Percentiles rank a stretch among this genome's conserved stretches.
Evolutionary conservation across 495 filamentous ascomycete genomes (phyloP).

Genomic region (Lepraria neglecta): DNA sequence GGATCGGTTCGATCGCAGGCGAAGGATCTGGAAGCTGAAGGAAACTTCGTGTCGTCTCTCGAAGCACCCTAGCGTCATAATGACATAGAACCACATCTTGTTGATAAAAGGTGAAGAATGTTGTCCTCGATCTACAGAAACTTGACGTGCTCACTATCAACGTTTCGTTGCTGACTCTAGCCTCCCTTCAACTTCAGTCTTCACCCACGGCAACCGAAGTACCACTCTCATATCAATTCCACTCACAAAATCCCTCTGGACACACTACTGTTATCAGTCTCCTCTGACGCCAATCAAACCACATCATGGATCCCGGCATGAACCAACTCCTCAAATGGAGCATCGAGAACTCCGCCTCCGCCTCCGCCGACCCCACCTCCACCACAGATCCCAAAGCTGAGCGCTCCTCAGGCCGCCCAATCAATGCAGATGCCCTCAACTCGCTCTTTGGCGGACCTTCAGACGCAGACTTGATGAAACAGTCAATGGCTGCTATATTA

Average conservation of each 20-base stretch:
- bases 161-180: too few relatives aligned
- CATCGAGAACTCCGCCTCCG: conserved; percentile 66
- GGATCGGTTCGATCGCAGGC: too few relatives aligned
- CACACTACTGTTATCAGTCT: too few relatives aligned
- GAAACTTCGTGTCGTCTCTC: conserved; percentile 19
- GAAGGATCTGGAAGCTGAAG: conserved; percentile 15
- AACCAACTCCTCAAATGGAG: conserved; percentile 89
- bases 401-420: conserved; percentile 35
- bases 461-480: conserved; percentile 85
- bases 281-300: neutral
- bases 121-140: too few relatives aligned
- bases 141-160: too few relatives aligned
- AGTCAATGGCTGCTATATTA: conserved; percentile 66
- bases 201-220: too few relatives aligned
- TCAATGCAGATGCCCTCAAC: conserved; percentile 61
- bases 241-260: neutral
- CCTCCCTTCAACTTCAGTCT: too few relatives aligned
- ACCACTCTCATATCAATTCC: neutral
- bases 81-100: neutral
- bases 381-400: conserved; percentile 40
- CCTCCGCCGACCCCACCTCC: conserved; percentile 32
- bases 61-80: neutral
- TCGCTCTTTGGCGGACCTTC: conserved; percentile 72
- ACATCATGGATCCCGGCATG: conserved; percentile 51
- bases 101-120: too few relatives aligned